These are phyloP conservation scores for Bruguiera gymnorhiza DNA, from an alignment of 345 rosid genomes.

Conservation along the genomic window DNA sequence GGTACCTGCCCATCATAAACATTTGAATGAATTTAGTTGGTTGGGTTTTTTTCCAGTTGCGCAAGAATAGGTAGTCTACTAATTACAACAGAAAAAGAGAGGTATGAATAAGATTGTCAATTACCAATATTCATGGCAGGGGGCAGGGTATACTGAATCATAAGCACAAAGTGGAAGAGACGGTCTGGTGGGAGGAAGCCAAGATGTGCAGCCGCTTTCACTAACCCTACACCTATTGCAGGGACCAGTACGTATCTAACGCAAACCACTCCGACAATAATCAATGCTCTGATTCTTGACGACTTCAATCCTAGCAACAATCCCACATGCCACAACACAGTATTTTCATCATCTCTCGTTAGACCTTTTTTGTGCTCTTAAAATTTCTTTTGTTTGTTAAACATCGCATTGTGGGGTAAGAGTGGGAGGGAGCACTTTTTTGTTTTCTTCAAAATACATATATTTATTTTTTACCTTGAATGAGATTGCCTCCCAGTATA, in stretches of 20 bases:
- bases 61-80: not conserved
- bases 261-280: slow-evolving; percentile 55
- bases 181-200: slow-evolving; percentile 80
- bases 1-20: slow-evolving; percentile 46
- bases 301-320: slow-evolving; percentile 53
- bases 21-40: too few relatives aligned
- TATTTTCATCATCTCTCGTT: not conserved
- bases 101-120: not conserved
- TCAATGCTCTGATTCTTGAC: slow-evolving; percentile 49
- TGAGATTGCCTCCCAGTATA: slow-evolving; percentile 89
- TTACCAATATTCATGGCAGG: slow-evolving; percentile 96
- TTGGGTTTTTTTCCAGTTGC: too few relatives aligned
- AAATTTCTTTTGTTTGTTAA: not conserved
- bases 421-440: too few relatives aligned
- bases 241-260: slow-evolving; percentile 66
- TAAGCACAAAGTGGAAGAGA: slow-evolving; percentile 66
- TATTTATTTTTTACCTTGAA: slow-evolving; percentile 49
- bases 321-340: too few relatives aligned
- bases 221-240: slow-evolving; percentile 58
- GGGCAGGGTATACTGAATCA: slow-evolving; percentile 83
- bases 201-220: slow-evolving; percentile 58
- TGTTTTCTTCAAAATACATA: not conserved
- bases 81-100: not conserved
- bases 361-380: not conserved
- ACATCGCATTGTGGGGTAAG: not conserved